phyloP scores from a whole-genome alignment of 108 stramenopile genomes.

The Pelagomonas calceolata region DNA sequence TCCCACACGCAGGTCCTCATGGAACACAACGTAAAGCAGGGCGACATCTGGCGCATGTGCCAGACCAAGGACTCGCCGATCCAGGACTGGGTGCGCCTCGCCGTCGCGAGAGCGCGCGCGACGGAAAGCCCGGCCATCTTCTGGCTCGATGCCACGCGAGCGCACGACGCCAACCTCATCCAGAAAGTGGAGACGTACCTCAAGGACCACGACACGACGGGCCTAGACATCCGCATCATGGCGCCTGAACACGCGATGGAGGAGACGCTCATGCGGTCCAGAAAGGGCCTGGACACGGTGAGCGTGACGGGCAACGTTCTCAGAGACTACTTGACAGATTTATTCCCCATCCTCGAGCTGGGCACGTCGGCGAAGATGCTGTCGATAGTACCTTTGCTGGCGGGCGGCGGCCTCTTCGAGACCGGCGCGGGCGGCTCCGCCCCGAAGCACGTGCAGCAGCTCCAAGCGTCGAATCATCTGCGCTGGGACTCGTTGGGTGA shows the following conservation, averaged over 20 bases:
- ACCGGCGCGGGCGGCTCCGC: conserved; percentile 86
- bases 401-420: conserved; percentile 82
- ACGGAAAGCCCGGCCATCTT: conserved; percentile 68
- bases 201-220: conserved; percentile 65
- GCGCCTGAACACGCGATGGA: conserved; percentile 75
- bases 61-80: conserved; percentile 83
- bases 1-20: conserved; percentile 43
- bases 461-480: conserved; percentile 74
- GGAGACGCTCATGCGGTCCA: conserved; percentile 67
- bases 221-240: conserved; percentile 77
- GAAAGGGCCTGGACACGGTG: conserved; percentile 73
- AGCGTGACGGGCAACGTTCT: conserved; percentile 87
- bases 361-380: conserved; percentile 90
- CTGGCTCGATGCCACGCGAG: conserved; percentile 79
- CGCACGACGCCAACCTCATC: conserved; percentile 69
- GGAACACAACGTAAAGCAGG: conserved; percentile 60
- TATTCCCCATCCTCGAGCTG: conserved; percentile 83
- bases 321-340: conserved; percentile 76
- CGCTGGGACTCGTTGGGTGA: conserved; percentile 78
- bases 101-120: conserved; percentile 64
- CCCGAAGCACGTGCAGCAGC: conserved; percentile 79
- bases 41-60: conserved; percentile 90
- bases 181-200: conserved; percentile 72
- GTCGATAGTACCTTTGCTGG: conserved; percentile 78
- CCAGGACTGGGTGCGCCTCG: conserved; percentile 77